Evolutionary conservation across 2,329 filamentous ascomycete genomes (phyloP).

Genomic region (Pestalotiopsis sp.): DNA sequence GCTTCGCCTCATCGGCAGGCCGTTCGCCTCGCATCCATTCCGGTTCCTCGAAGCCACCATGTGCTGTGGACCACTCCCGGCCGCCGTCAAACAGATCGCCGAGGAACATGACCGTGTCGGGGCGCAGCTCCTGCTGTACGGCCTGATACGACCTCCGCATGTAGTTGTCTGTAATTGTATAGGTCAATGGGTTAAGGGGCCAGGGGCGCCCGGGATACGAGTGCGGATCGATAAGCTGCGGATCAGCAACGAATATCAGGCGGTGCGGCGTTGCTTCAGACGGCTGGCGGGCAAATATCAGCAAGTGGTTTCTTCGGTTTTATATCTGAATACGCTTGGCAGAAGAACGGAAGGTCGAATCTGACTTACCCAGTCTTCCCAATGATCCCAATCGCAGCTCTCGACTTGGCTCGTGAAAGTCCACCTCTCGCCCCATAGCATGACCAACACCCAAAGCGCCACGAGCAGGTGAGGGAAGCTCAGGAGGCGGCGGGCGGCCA

Average conservation of each 20-base stretch:
- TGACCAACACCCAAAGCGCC: constrained; percentile 71
- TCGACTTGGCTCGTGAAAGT: constrained; percentile 72
- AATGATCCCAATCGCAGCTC: constrained; percentile 78
- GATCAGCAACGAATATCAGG: constrained; percentile 83
- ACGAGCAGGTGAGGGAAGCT: constrained; percentile 70
- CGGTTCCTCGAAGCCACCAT: constrained; percentile 60
- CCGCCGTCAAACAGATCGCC: constrained; percentile 96
- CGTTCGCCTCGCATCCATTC: constrained; percentile 56
- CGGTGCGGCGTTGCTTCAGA: constrained; percentile 77
- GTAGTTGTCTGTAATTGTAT: constrained; percentile 81
- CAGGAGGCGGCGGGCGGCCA: constrained; percentile 53
- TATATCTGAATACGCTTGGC: no score
- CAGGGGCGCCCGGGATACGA: constrained; percentile 84
- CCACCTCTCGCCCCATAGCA: constrained; percentile 86
- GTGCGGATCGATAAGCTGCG: constrained; percentile 89
- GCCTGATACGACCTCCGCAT: constrained; percentile 79
- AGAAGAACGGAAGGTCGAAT: no score
- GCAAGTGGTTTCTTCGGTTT: constrained; percentile 4
- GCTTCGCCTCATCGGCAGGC: constrained; percentile 52
- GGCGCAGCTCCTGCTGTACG: constrained; percentile 74
- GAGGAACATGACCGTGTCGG: constrained; percentile 87
- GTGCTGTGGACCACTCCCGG: constrained; percentile 83
- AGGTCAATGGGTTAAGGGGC: constrained; percentile 55
- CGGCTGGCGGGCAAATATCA: constrained; percentile 56
- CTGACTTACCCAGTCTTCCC: constrained; percentile 85